phyloP scores from a whole-genome alignment of 2,329 filamentous ascomycete species.

The Phialophora tarda region DNA sequence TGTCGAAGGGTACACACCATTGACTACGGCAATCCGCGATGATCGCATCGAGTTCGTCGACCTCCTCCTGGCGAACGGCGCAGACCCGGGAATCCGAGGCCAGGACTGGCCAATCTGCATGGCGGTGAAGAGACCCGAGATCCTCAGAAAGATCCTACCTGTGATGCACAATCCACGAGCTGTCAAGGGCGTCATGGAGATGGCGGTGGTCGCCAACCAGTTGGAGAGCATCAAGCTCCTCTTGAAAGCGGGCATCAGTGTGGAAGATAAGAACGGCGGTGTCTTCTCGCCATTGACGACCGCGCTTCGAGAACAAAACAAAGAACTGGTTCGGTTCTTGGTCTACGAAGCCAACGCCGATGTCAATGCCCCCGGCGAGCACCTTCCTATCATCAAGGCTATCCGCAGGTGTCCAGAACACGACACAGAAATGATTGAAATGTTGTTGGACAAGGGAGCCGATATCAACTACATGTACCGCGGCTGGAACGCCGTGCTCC shows the following conservation, averaged over 20 bases:
- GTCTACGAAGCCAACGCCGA: slow-evolving; percentile 67
- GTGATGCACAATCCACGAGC: slow-evolving; percentile 64
- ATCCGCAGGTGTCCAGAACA: slow-evolving; percentile 63
- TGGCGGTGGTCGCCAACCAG: slow-evolving; percentile 70
- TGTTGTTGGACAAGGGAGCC: slow-evolving; percentile 67
- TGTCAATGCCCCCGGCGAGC: slow-evolving; percentile 71
- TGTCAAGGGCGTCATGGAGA: slow-evolving; percentile 71
- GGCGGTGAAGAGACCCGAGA: slow-evolving; percentile 66
- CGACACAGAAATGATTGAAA: slow-evolving; percentile 66
- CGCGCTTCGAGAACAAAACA: slow-evolving; percentile 67
- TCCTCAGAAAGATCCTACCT: slow-evolving; percentile 65
- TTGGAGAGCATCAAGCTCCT: slow-evolving; percentile 71
- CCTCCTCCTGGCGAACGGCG: slow-evolving; percentile 62
- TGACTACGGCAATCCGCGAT: slow-evolving; percentile 70
- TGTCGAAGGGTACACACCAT: slow-evolving; percentile 63
- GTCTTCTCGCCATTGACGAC: slow-evolving; percentile 74
- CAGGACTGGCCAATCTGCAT: slow-evolving; percentile 74
- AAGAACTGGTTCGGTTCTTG: slow-evolving; percentile 66
- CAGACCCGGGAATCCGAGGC: slow-evolving; percentile 67
- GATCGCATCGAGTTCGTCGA: slow-evolving; percentile 66
- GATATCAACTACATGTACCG: slow-evolving; percentile 72
- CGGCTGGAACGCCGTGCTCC: slow-evolving; percentile 69
- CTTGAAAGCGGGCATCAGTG: slow-evolving; percentile 67
- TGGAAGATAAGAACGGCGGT: slow-evolving; percentile 74
- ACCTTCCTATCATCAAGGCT: slow-evolving; percentile 73